These are phyloP conservation scores for Trametes gibbosa DNA, from an alignment of 768 basidiomycete genomes.

Conservation along the genomic window DNA sequence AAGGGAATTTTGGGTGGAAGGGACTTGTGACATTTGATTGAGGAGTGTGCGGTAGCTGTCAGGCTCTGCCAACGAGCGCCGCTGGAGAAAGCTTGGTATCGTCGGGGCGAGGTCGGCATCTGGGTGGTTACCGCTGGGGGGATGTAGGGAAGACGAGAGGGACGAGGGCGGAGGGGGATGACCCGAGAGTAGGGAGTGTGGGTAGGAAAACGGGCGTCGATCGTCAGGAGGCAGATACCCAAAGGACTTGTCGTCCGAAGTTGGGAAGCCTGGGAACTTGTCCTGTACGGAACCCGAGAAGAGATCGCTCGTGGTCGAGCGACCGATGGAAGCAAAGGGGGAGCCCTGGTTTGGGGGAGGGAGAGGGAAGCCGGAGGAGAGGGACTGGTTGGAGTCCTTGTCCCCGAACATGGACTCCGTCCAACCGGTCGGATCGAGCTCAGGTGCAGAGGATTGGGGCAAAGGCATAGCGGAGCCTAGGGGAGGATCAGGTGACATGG, in stretches of 20 bases:
- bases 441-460: conserved; percentile 10
- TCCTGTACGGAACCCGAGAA: conserved; percentile 22
- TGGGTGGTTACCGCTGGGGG: background rate
- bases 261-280: conserved; percentile 33
- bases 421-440: conserved; percentile 20
- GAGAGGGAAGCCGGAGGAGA: conserved; percentile 29
- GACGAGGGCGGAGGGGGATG: conserved; percentile 11
- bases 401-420: conserved; percentile 21
- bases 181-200: conserved; percentile 36
- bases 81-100: conserved; percentile 41
- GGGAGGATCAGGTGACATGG: conserved; percentile 55
- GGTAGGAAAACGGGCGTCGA: conserved; percentile 27
- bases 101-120: conserved; percentile 14
- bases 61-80: conserved; percentile 57
- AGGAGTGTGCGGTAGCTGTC: conserved; percentile 47
- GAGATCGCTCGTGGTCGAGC: conserved; percentile 13
- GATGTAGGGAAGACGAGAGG: background rate
- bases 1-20: conserved; percentile 37
- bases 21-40: conserved; percentile 49
- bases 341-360: conserved; percentile 29
- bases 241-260: conserved; percentile 15
- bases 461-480: conserved; percentile 27
- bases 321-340: conserved; percentile 7
- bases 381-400: conserved; percentile 19
- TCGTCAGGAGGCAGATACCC: conserved; percentile 13